Base-by-base conservation (phyloP, 805 yeast species). In the Debaryomyces prosopidis region DNA sequence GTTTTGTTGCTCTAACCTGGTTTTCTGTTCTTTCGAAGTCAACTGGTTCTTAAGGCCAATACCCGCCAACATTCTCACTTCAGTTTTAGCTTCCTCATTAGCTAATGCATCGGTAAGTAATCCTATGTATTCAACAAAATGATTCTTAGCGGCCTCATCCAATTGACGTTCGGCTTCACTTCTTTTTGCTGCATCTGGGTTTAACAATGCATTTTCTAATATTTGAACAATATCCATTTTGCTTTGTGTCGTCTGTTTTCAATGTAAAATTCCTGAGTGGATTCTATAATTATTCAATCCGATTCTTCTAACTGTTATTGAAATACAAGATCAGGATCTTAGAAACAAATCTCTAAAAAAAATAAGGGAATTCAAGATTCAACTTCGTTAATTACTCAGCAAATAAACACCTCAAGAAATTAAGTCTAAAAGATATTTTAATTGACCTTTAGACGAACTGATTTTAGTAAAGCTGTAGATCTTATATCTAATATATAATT, bases 1-100 rank as follows among this genome's bases (percentile, higher is more conserved):
- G 58, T 80, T 81, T 12, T 82, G 80, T 60, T 82, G 85, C 33
- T 74, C 78, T 36, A 64, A 66, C 53, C 77, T 80, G 53, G 80
- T 82, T n/a, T 68, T 66, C 3, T 74, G 54, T 59, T 88, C 95
- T 62, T 91, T 92, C 12, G 97, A 83, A 5, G 89, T 82, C 57
- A 92, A 76, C 70, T 88, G 89, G 69, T 92, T 92, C 73, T 92
- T 92, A 59, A 89, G 73, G 16, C 86, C 86, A 50, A 92, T 73
- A 35, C 94, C 96, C 3, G 99, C 96, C 62, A 94, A 79, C 77
- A 90, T 88, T 60, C 98, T 79, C 39, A 90, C 94, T 68, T 92
- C 97, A 5, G 84, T 69, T 56, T 79, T 80, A 45, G 79, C 80
- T 6, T 70, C 61, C 36, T 80, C 85, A 60, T 84, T 82, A 18